Evolutionary conservation across 805 yeast species (phyloP), one percentile per base, ranked within the genome.

Genomic region (Suhomyces pyralidae): DNA sequence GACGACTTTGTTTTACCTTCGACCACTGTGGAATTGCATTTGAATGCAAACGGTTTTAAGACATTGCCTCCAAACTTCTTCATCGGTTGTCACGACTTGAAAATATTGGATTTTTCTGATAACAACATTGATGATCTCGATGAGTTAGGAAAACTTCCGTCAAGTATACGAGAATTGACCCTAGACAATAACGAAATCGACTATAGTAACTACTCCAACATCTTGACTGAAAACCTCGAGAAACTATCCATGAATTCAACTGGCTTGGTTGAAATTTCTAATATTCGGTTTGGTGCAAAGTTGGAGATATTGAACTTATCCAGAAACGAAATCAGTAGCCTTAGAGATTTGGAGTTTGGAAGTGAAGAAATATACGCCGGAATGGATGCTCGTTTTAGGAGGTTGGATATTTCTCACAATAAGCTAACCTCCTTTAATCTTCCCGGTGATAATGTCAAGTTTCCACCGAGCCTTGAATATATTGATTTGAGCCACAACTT

Each of bases 111-210:
- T 36, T 34, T 63, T 4, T 55, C 58, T 9, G 59, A 58, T 12
- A 63, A 63, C 48, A 12, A 36, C 8, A 56, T 65, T 25, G 64
- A 61, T 51, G 67, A 64, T 26, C 49, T 62, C 14, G 68, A 64
- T 40, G 66, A 64, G 24, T 52, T 63, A 30, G 67, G 68, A 8
- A 17, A 22, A 8, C 50, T 64, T 7, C 68, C 68, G 0, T 46
- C 48, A 1, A 53, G 57, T 8, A 40, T 64, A 14, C 36, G 40
- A 20, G 55, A 54, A 22, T 42, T 63, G 24, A 44, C 46, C 7
- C 51, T 64, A 34, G 62, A 62, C 53, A 61, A 57, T 51, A 64
- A 63, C 40, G 60, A 57, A 25, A 58, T 64, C 25, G 62, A 63
- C 54, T 55, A 62, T 45, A 47, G 54, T 49, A 54, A 59, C 30